Evolutionary conservation across 1,139 yeast species (phyloP).

Genomic region (Hyphopichia fennica): DNA sequence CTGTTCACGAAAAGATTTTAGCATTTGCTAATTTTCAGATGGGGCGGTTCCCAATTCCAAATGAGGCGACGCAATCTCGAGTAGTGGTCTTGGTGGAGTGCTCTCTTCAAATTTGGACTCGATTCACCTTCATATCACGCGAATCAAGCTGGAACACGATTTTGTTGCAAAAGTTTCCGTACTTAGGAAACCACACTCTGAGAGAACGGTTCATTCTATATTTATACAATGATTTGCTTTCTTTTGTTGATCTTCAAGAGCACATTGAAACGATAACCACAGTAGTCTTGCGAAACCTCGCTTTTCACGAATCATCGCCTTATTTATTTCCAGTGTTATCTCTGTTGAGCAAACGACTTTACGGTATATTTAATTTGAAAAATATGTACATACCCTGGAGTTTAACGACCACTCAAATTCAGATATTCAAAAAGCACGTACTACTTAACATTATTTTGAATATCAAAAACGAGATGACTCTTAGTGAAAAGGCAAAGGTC

Average conservation of each 20-base stretch:
- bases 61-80: slow-evolving; percentile 20
- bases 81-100: slow-evolving; percentile 26
- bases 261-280: slow-evolving; percentile 23
- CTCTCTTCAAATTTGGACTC: slow-evolving; percentile 31
- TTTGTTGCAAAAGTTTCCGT: slow-evolving; percentile 40
- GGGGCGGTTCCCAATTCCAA: slow-evolving; percentile 38
- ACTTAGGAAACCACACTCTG: slow-evolving; percentile 40
- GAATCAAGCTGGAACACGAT: slow-evolving; percentile 38
- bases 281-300: slow-evolving; percentile 24
- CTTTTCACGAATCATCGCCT: slow-evolving; percentile 24
- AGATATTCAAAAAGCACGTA: slow-evolving; percentile 20
- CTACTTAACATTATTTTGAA: slow-evolving; percentile 20
- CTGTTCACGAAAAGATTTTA: slow-evolving; percentile 9
- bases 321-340: slow-evolving; percentile 25
- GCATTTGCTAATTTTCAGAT: slow-evolving; percentile 25
- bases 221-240: slow-evolving; percentile 29
- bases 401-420: slow-evolving; percentile 18
- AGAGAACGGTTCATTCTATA: slow-evolving; percentile 33
- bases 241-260: slow-evolving; percentile 18
- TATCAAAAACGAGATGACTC: slow-evolving; percentile 14
- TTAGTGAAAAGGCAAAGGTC: slow-evolving; percentile 15
- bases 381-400: slow-evolving; percentile 18
- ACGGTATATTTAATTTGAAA: slow-evolving; percentile 17
- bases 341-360: slow-evolving; percentile 17
- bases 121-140: slow-evolving; percentile 15